These are phyloP conservation scores for Hammondia hammondi DNA, from an alignment of 169 alveolate species.

Conservation along the genomic window DNA sequence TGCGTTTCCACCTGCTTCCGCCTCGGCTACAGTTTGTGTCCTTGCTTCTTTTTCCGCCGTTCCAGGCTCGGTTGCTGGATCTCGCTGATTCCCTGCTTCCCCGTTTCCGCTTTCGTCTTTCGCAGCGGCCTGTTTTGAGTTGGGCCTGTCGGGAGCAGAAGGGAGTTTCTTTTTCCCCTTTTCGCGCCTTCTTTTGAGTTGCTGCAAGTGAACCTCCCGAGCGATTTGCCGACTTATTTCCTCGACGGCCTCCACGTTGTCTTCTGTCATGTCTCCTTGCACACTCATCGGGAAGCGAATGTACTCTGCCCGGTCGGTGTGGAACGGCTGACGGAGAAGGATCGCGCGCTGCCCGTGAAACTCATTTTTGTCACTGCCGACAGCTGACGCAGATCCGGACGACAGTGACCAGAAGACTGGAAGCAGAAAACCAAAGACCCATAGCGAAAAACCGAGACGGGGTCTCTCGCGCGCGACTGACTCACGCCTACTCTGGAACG, in stretches of 20 bases:
- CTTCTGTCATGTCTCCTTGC: constrained; percentile 7
- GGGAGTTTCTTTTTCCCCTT: not conserved
- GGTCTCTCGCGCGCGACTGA: too few relatives aligned
- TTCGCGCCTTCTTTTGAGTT: not conserved
- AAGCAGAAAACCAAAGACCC: too few relatives aligned
- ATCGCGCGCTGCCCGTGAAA: not conserved
- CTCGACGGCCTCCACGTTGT: not conserved
- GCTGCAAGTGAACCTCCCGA: constrained; percentile 2
- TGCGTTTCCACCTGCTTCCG: too few relatives aligned
- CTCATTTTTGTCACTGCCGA: not conserved
- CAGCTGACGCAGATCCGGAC: too few relatives aligned
- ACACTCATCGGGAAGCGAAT: not conserved
- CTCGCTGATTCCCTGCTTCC: too few relatives aligned
- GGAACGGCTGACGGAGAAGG: constrained; percentile 13
- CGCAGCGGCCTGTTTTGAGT: not conserved
- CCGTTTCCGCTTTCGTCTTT: too few relatives aligned
- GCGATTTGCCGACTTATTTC: not conserved
- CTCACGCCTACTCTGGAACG: too few relatives aligned
- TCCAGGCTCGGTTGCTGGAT: too few relatives aligned
- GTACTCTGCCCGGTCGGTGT: not conserved
- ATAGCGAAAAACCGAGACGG: too few relatives aligned
- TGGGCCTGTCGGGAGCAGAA: not conserved
- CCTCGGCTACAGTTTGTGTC: too few relatives aligned
- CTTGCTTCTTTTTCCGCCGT: too few relatives aligned
- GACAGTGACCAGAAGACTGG: too few relatives aligned